phyloP scores from a whole-genome alignment of 306 rosid species.

The Cicer bijugum region DNA sequence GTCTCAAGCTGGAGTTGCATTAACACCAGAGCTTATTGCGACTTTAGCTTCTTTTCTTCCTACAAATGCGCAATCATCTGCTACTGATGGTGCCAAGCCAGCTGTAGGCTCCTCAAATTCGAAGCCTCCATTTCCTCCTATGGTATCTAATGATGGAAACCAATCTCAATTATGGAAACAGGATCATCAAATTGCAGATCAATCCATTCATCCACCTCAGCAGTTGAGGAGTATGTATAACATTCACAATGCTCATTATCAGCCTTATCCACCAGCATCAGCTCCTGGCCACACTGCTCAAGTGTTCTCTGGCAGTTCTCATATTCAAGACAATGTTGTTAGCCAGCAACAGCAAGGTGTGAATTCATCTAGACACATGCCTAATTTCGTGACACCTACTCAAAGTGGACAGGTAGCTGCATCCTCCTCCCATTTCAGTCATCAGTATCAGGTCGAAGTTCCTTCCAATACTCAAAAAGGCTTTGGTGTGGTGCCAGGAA shows the following conservation, averaged over 20 bases:
- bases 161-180: conserved; percentile 81
- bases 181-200: conserved; percentile 72
- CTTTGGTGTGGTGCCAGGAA: conserved; percentile 64
- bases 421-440: conserved; percentile 54
- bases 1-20: conserved; percentile 77
- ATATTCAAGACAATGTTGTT: conserved; percentile 61
- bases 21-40: conserved; percentile 97
- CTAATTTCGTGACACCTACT: conserved; percentile 54
- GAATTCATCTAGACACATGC: conserved; percentile 62
- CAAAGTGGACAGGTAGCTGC: conserved; percentile 66
- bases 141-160: conserved; percentile 53
- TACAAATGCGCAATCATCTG: conserved; percentile 65
- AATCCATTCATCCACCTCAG: conserved; percentile 62
- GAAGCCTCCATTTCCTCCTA: conserved; percentile 64
- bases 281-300: conserved; percentile 62
- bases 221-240: conserved; percentile 66
- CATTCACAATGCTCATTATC: conserved; percentile 63
- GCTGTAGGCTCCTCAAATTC: conserved; percentile 54
- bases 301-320: conserved; percentile 59
- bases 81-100: conserved; percentile 59
- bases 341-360: conserved; percentile 60
- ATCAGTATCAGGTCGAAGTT: conserved; percentile 64
- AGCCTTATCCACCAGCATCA: conserved; percentile 71
- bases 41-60: conserved; percentile 82
- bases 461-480: conserved; percentile 60